phyloP scores from a whole-genome alignment of 371 early-diverging fungal species.

The Mucor piriformis region DNA sequence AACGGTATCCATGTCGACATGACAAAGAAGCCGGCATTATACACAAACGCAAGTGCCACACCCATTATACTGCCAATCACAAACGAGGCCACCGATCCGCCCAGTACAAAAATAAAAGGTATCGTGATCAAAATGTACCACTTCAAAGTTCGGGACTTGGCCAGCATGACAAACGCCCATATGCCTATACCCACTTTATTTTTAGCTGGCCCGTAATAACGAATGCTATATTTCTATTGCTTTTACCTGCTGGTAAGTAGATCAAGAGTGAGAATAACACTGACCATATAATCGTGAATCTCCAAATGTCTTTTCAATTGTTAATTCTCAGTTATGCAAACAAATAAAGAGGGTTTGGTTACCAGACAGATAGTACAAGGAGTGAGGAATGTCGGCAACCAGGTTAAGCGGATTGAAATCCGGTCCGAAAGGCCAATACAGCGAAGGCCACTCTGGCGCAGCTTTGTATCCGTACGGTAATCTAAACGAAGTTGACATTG shows the following conservation, averaged over 20 bases:
- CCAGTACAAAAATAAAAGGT: conserved; percentile 55
- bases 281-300: conserved; percentile 53
- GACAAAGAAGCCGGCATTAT: conserved; percentile 65
- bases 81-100: conserved; percentile 59
- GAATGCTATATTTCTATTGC: too few relatives aligned
- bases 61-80: conserved; percentile 64
- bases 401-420: conserved; percentile 43
- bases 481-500: conserved; percentile 46
- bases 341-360: not conserved
- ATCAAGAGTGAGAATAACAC: conserved; percentile 42
- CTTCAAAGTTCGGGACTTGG: conserved; percentile 53
- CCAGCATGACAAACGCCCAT: conserved; percentile 57
- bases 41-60: conserved; percentile 61
- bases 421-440: conserved; percentile 65
- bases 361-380: conserved; percentile 50
- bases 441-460: conserved; percentile 64
- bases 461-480: conserved; percentile 58
- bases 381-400: conserved; percentile 50
- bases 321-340: too few relatives aligned
- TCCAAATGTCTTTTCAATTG: conserved; percentile 55
- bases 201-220: too few relatives aligned
- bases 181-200: too few relatives aligned
- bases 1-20: conserved; percentile 76
- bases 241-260: conserved; percentile 56
- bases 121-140: conserved; percentile 52